Evolutionary conservation across 164 flowering plant genomes (phyloP), one percentile per base, ranked within the genome.

Genomic region (Warburgia ugandensis): DNA sequence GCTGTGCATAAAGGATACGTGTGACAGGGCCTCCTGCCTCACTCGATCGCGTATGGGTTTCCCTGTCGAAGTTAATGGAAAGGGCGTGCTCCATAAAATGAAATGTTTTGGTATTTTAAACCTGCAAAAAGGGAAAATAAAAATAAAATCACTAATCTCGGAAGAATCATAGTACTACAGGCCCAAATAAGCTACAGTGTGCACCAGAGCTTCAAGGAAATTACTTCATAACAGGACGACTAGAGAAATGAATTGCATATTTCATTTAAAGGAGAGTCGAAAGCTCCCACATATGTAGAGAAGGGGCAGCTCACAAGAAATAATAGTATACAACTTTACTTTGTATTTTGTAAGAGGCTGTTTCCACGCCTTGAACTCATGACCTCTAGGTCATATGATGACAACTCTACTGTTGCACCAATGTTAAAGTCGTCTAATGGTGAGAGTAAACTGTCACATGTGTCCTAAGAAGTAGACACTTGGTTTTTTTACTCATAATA

Each of bases 41-140:
- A 85, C 61, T 60, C 74, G 68, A 27, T 72, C 79, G 63, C 95
- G 77, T 61, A 58, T 75, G 12, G 78, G 41, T 60, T 85, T 89
- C 45, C 97, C 95, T 0, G 74, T 80, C n/a, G 79, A 48, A 0
- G 95, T 81, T 26, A 64, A n/a, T 14, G 95, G 95, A 61, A 89
- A 89, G 1, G 77, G 77, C 46, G 66, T 72, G 33, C 55, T 68
- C 95, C 97, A 81, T 19, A 56, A 13, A 21, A 83, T 38, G 59
- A 80, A 83, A 16, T 29, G 14, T 67, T 67, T 86, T 21, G 95
- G 95, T 55, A 82, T 73, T 57, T 86, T 90, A 59, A 86, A 86
- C 73, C 95, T 90, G 78, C 54, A 68, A 58, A 63, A 29, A 6
- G 14, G 17, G 7, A 36, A 11, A 53, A 32, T 0, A 22, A 22